Percentiles rank a stretch among this genome's conserved stretches.
These are phyloP conservation scores for Nicotiana rustica DNA, from an alignment of 305 asterid genomes.

Conservation along the genomic window DNA sequence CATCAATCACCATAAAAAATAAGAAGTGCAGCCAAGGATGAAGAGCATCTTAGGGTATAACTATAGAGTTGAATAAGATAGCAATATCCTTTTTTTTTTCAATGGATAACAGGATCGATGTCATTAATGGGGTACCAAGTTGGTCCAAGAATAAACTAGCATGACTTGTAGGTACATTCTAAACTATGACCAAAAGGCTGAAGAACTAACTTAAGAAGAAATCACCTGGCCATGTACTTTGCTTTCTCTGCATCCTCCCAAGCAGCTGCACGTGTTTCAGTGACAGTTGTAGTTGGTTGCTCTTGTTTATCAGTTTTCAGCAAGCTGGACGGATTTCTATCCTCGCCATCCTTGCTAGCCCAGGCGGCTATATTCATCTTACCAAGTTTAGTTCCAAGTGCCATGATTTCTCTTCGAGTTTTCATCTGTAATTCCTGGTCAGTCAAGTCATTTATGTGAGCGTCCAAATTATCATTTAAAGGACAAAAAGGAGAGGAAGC, in stretches of 20 bases:
- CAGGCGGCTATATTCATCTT: slow-evolving; percentile 44
- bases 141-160: neutral
- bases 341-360: slow-evolving; percentile 44
- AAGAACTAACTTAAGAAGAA: neutral
- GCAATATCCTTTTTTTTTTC: neutral
- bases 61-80: neutral
- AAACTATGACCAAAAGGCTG: neutral
- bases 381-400: slow-evolving; percentile 43
- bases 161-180: neutral
- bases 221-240: slow-evolving; percentile 49
- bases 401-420: slow-evolving; percentile 44
- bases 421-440: slow-evolving; percentile 42
- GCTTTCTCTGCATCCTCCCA: slow-evolving; percentile 61
- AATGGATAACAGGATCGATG: neutral
- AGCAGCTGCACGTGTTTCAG: slow-evolving; percentile 49
- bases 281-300: slow-evolving; percentile 38
- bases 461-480: slow-evolving; percentile 30
- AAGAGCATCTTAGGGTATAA: neutral
- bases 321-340: slow-evolving; percentile 35
- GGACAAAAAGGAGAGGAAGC: slow-evolving; percentile 32
- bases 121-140: neutral
- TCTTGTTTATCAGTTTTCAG: slow-evolving; percentile 31
- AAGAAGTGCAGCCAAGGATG: neutral
- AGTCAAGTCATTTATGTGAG: slow-evolving; percentile 25
- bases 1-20: neutral